Percentiles rank a stretch among this genome's conserved stretches.
phyloP scores from a whole-genome alignment of 2,329 filamentous ascomycete genomes.

The Scopulariopsis brevicaulis region DNA sequence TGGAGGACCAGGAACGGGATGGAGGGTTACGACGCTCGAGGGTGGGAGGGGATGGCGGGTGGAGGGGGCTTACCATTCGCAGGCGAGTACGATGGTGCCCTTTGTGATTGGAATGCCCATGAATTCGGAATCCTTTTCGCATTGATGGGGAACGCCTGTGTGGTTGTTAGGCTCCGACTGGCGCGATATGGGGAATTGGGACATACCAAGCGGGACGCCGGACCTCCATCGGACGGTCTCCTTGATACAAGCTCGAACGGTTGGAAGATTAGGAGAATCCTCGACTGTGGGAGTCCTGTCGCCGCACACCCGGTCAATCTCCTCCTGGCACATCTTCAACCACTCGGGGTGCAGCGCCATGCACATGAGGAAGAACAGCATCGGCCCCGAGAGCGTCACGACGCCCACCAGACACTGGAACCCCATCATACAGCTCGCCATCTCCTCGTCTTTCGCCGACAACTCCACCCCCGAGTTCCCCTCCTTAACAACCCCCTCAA shows the following conservation, averaged over 20 bases:
- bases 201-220: conserved; percentile 36
- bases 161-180: background rate
- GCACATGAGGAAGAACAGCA: conserved; percentile 40
- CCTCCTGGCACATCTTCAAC: conserved; percentile 40
- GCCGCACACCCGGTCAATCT: conserved; percentile 44
- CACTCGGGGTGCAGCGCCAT: conserved; percentile 41
- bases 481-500: conserved; percentile 26
- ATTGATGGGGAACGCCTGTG: conserved; percentile 33
- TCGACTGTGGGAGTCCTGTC: conserved; percentile 37
- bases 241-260: conserved; percentile 42
- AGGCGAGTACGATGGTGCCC: conserved; percentile 34
- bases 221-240: conserved; percentile 48
- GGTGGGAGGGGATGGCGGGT: background rate
- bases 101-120: conserved; percentile 34
- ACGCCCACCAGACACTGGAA: conserved; percentile 40
- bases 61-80: conserved; percentile 29
- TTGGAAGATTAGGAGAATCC: conserved; percentile 38
- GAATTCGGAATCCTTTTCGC: conserved; percentile 32
- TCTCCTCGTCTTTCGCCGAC: conserved; percentile 27
- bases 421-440: conserved; percentile 37
- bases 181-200: background rate
- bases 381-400: conserved; percentile 34
- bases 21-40: background rate
- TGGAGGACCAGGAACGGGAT: background rate
- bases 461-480: conserved; percentile 28